phyloP scores from a whole-genome alignment of 2,329 filamentous ascomycete species.

The Fusarium neocosmosporiellum region DNA sequence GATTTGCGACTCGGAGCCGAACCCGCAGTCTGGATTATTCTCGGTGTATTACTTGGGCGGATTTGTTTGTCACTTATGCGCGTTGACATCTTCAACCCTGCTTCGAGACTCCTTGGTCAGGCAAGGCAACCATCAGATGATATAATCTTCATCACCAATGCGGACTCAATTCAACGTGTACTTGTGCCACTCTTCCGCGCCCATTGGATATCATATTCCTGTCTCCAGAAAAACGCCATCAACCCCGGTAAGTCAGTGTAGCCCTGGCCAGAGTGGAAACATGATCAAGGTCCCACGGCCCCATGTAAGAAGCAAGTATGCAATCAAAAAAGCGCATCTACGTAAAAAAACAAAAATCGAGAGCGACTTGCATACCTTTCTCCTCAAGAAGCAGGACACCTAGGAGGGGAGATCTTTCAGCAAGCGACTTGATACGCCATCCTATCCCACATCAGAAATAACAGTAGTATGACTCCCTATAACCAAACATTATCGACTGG shows the following conservation, averaged over 20 bases:
- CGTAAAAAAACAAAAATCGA: constrained; percentile 1
- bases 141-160: neutral
- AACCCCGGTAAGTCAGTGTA: neutral
- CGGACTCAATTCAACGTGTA: neutral
- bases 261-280: neutral
- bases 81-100: constrained; percentile 3
- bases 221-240: neutral
- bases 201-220: constrained; percentile 5
- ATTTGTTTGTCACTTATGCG: neutral
- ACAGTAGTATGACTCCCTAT: neutral
- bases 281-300: neutral
- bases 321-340: constrained; percentile 8
- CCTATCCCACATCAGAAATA: neutral
- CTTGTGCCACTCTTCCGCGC: neutral
- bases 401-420: neutral
- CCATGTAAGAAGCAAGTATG: neutral
- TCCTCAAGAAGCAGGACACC: neutral
- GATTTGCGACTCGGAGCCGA: constrained; percentile 17
- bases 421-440: constrained; percentile 14
- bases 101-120: neutral
- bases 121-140: neutral
- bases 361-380: neutral
- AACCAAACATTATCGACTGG: neutral
- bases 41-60: neutral
- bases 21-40: neutral